These are phyloP conservation scores for Neurospora sp. DNA, from an alignment of 2,329 filamentous ascomycete species.

Conservation along the genomic window DNA sequence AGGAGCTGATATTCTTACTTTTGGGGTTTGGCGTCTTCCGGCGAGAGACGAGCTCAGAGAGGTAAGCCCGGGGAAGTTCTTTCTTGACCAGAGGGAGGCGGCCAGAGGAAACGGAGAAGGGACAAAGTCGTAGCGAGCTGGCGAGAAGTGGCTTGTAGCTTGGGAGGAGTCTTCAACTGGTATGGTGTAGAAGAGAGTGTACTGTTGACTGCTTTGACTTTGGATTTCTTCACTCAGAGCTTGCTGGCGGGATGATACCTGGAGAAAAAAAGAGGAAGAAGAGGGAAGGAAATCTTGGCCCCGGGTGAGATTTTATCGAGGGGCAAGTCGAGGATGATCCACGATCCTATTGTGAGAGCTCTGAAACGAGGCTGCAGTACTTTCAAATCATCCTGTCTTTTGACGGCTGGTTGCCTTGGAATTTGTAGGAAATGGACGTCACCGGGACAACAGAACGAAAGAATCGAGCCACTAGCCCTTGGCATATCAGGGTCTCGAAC, in stretches of 20 bases:
- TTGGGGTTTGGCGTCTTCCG: background rate
- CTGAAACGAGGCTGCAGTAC: background rate
- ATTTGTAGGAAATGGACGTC: background rate
- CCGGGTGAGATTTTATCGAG: background rate
- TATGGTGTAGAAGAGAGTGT: background rate
- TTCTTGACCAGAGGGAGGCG: background rate
- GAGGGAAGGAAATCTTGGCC: background rate
- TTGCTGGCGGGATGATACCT: background rate
- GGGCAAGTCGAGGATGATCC: background rate
- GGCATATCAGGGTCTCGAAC: background rate
- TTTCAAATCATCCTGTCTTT: background rate
- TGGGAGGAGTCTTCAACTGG: background rate
- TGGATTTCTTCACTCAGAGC: background rate
- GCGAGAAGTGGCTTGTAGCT: background rate
- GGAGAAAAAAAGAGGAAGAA: background rate
- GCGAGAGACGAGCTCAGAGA: background rate
- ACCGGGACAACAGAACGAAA: background rate
- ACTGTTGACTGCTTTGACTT: background rate
- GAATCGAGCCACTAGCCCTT: background rate
- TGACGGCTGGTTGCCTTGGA: background rate
- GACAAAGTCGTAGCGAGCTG: background rate
- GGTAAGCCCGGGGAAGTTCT: background rate
- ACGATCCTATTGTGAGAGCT: background rate
- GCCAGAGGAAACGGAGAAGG: background rate
- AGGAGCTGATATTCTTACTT: background rate